phyloP scores from a whole-genome alignment of 306 rosid species.

The apple (Malus domestica) region ASM211411v1 NC_041793.1:25324501-25325000 shows the following conservation, averaged over 20 bases:
- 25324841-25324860: slow-evolving; percentile 63
- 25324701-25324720: slow-evolving; percentile 72
- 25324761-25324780: slow-evolving; percentile 79
- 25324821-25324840: slow-evolving; percentile 94
- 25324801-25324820: slow-evolving; percentile 85
- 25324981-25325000: not conserved
- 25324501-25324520: slow-evolving; percentile 64
- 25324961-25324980: not conserved
- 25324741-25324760: slow-evolving; percentile 88
- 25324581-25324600: slow-evolving; percentile 48
- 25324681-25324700: slow-evolving; percentile 90
- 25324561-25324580: slow-evolving; percentile 69
- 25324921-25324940: not conserved
- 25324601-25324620: slow-evolving; percentile 53
- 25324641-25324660: slow-evolving; percentile 70
- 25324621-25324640: slow-evolving; percentile 77
- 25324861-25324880: slow-evolving; percentile 89
- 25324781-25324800: slow-evolving; percentile 84
- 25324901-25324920: slow-evolving; percentile 14
- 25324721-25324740: slow-evolving; percentile 71
- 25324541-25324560: slow-evolving; percentile 97
- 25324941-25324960: not conserved
- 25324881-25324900: slow-evolving; percentile 93
- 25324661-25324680: slow-evolving; percentile 70
- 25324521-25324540: slow-evolving; percentile 93